phyloP scores from a whole-genome alignment of 805 yeast species.

The Komagataella mondaviorum region DNA sequence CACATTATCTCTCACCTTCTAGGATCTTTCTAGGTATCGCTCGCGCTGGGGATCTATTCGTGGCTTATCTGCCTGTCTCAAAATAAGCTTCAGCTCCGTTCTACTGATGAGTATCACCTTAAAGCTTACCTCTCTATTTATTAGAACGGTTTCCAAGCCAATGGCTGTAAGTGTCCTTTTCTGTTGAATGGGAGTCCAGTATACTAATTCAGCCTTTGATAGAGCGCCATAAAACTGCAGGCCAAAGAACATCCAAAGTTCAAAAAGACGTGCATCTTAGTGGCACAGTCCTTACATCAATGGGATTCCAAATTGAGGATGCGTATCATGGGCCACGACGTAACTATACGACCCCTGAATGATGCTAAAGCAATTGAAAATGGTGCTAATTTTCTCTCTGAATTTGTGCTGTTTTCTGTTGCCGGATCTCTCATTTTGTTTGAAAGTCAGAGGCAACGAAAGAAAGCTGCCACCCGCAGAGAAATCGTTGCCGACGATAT shows the following conservation, averaged over 20 bases:
- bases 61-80: background rate
- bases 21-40: background rate
- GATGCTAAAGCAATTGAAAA: constrained; percentile 72
- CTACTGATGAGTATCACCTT: constrained; percentile 66
- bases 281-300: constrained; percentile 63
- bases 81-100: background rate
- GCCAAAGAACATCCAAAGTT: constrained; percentile 63
- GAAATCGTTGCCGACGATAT: constrained; percentile 67
- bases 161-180: constrained; percentile 31
- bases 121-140: constrained; percentile 56
- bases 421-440: constrained; percentile 66
- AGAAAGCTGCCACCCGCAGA: constrained; percentile 46
- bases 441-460: constrained; percentile 56
- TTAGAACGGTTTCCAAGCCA: constrained; percentile 71
- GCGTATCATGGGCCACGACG: constrained; percentile 40
- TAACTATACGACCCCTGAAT: constrained; percentile 62
- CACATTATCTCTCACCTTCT: background rate
- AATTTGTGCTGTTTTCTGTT: constrained; percentile 63
- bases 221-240: constrained; percentile 52
- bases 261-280: constrained; percentile 42
- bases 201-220: background rate
- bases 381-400: constrained; percentile 73
- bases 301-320: constrained; percentile 51
- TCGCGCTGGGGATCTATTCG: background rate
- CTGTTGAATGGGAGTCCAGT: background rate